phyloP scores from a whole-genome alignment of 1,284 basidiomycete genomes.

The Porogramme epimiltina region DNA sequence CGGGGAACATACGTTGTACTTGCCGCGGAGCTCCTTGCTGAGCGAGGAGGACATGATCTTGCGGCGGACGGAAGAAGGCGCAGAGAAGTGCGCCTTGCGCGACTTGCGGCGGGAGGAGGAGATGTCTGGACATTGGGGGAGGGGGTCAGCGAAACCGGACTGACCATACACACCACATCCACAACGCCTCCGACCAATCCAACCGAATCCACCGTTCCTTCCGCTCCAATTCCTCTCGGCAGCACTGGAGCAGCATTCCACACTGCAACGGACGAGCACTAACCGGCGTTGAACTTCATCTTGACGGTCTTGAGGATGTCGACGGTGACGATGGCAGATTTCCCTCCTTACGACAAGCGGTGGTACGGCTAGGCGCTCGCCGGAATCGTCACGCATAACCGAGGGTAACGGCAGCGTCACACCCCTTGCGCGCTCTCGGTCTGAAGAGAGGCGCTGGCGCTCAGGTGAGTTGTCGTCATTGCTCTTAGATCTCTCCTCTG shows the following conservation, averaged over 20 bases:
- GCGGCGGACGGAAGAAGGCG: constrained; percentile 91
- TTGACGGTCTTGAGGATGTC: constrained; percentile 64
- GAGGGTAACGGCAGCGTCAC: not conserved
- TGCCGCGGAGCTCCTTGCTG: constrained; percentile 91
- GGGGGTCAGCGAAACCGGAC: constrained; percentile 30
- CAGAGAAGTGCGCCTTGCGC: constrained; percentile 95
- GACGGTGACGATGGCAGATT: constrained; percentile 35
- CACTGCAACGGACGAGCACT: constrained; percentile 38
- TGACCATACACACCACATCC: constrained; percentile 44
- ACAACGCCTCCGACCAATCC: constrained; percentile 49
- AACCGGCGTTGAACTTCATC: constrained; percentile 81
- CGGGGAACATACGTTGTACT: constrained; percentile 80
- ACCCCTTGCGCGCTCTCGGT: too few relatives aligned
- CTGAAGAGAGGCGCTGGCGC: too few relatives aligned
- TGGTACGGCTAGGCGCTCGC: constrained; percentile 12
- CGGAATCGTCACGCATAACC: constrained; percentile 7
- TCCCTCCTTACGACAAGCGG: constrained; percentile 25
- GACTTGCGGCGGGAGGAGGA: constrained; percentile 93
- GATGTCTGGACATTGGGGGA: constrained; percentile 54
- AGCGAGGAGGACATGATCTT: constrained; percentile 98
- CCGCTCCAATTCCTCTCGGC: constrained; percentile 22
- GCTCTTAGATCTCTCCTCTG: too few relatives aligned
- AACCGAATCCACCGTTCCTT: constrained; percentile 38
- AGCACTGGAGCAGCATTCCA: constrained; percentile 26
- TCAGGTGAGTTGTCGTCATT: too few relatives aligned